Evolutionary conservation across 441 rosid genomes (phyloP), one percentile per base, ranked within the genome.

Genomic region (Lepidium campestre): DNA sequence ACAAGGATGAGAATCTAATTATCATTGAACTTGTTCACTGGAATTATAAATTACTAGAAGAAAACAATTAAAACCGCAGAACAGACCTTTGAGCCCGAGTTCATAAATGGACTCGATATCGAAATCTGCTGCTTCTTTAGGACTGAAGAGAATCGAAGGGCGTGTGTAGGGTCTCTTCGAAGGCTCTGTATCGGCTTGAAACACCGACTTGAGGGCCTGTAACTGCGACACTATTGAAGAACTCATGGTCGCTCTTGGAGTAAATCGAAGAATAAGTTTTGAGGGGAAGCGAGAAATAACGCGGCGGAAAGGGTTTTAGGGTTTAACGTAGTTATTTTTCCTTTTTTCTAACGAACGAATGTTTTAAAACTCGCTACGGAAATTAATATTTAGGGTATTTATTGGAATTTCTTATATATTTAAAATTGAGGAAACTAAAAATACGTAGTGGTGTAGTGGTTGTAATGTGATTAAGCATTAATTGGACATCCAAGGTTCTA

Each of bases 81-180:
- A 55, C 75, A 27, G 2, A 92, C 99, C 99, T 71, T 88, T 75
- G 63, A 82, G 77, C 2, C 92, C 96, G 12, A 87, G 81, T 50
- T 54, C 67, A 22, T 80, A 73, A 36, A 95, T 81, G 13, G 91
- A 74, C 6, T 95, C 98, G 57, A 84, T 70, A 57, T 92, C 96
- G 9, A 90, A 69, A 71, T 95, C 99, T 2, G 79, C 79, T 39
- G 79, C 79, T 71, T 71, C 73, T 76, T 71, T 76, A 17, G 79
- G 66, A 15, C 53, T 71, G 57, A 46, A 76, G 61, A 76, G 79
- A 22, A 76, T 71, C 14, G 79, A 76, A 25, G 79, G 79, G 22
- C 79, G 79, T 5, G 76, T 76, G 19, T 32, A 66, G 0, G 79
- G 79, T 55, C 79, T 76, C 73, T 44, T 76, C 44, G 72, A 40